Base-by-base conservation (phyloP, 2,329 filamentous ascomycete genomes). In the Dactylellina cionopaga region DNA sequence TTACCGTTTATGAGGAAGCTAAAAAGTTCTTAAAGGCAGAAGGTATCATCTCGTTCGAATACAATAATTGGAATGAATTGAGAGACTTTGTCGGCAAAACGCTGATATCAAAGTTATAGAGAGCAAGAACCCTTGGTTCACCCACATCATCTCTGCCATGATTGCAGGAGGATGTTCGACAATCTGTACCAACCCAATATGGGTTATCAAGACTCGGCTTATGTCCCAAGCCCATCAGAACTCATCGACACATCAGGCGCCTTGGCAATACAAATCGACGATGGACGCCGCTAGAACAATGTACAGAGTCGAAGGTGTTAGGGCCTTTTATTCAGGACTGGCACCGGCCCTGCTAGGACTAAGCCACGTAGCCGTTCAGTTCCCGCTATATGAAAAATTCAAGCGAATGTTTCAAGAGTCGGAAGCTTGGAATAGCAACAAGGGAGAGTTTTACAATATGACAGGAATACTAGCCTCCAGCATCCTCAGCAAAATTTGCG, bases 161-260 rank as follows among this genome's bases (percentile, higher is more conserved):
- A 86, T 92, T 64, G 95, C 94, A 22, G 95, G 95, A 58, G 92
- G 89, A 73, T 96, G 91, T 82, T 97, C 93, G 76, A 99, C 95
- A 2, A 85, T 98, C 74, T 90, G 90, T 74, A 99, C 95, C 22
- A 99, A 98, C 80, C 95, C 95, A 0, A 99, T 99, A 73, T 99
- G 95, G 95, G 95, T 99, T 35, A 96, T 99, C 83, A 99, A 99
- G 82, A 99, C 95, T 51, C 87, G 95, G 76, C 86, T 99, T 77
- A 98, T 98, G 95, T 96, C 95, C 35, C 95, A 98, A 82, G 90
- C 88, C 19, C 88, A 86, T 75, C 80, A 83, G 35, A 84, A 82
- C 73, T 83, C 85, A 75, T 84, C 81, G 79, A 85, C 80, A 79
- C 80, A 75, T 35, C 75, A 77, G 74, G 83, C 80, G 79, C 89